These are phyloP conservation scores for Colletotrichum musae DNA, from an alignment of 2,329 filamentous ascomycete genomes.

Conservation along the genomic window DNA sequence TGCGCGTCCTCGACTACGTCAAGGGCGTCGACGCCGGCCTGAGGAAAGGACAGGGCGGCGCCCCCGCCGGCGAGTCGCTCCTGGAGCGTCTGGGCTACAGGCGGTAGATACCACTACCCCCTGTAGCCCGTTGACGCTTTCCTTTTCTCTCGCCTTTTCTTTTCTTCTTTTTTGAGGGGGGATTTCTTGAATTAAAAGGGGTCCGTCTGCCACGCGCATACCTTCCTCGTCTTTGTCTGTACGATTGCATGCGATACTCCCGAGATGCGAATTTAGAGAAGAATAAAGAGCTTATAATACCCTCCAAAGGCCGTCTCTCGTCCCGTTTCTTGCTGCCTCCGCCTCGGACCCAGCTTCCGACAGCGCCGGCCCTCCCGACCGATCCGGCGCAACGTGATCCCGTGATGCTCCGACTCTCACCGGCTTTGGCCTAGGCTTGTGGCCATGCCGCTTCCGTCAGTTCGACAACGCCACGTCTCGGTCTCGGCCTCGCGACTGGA, in stretches of 20 bases:
- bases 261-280: conserved; percentile 23
- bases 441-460: neutral
- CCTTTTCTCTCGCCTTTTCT: neutral
- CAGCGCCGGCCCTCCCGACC: no score
- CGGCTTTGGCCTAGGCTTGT: no score
- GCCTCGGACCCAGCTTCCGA: no score
- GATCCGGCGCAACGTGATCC: neutral
- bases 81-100: conserved; percentile 43
- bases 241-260: conserved; percentile 34
- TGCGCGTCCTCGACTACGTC: conserved; percentile 56
- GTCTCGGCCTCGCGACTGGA: neutral
- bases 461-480: neutral
- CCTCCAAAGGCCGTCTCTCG: neutral
- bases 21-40: conserved; percentile 43
- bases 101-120: conserved; percentile 5
- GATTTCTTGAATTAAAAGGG: neutral
- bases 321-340: neutral
- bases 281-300: conserved; percentile 18
- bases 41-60: conserved; percentile 35
- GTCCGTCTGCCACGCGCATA: conserved; percentile 10
- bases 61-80: conserved; percentile 37
- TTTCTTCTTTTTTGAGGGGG: neutral
- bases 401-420: neutral
- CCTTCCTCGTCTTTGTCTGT: conserved; percentile 1
- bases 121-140: neutral